phyloP scores from a whole-genome alignment of 1,284 basidiomycete species.

The Exsudoporus floridanus region DNA sequence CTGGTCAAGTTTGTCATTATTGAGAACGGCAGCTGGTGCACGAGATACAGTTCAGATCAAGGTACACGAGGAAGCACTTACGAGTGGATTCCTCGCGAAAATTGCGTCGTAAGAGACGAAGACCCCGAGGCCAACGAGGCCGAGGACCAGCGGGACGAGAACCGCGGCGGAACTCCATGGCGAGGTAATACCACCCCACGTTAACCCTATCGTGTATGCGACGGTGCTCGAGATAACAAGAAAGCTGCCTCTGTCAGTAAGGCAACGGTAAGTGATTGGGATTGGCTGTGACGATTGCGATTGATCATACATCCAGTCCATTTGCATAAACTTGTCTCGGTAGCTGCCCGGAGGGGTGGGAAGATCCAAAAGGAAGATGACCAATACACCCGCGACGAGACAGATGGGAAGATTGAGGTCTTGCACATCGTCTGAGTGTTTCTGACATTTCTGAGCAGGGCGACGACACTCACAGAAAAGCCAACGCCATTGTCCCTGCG shows the following conservation, averaged over 20 bases:
- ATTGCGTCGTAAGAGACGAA: constrained; percentile 15
- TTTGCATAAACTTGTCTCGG: constrained; percentile 1
- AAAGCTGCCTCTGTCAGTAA: neutral
- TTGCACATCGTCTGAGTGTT: neutral
- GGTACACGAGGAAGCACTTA: neutral
- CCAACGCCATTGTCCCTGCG: constrained; percentile 40
- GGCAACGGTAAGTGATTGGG: neutral
- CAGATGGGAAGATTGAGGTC: constrained; percentile 11
- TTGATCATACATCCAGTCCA: constrained; percentile 11
- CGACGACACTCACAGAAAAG: constrained; percentile 33
- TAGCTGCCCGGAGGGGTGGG: neutral
- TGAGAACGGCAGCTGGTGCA: constrained; percentile 11
- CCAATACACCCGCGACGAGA: neutral
- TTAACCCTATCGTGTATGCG: constrained; percentile 2
- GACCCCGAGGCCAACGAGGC: constrained; percentile 8
- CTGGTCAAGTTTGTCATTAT: constrained; percentile 11
- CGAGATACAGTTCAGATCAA: neutral
- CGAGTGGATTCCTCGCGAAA: constrained; percentile 13
- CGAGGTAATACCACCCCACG: constrained; percentile 3
- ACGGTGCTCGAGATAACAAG: constrained; percentile 5
- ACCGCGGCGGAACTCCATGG: constrained; percentile 15
- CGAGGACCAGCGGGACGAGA: constrained; percentile 12
- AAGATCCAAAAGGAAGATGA: neutral
- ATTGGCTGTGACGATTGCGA: neutral
- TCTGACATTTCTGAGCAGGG: too few species aligned